Percentiles rank a stretch among this genome's conserved stretches.
Evolutionary conservation across 331 rosid genomes (phyloP).

Genomic region (Erythrophleum ivorense): DNA sequence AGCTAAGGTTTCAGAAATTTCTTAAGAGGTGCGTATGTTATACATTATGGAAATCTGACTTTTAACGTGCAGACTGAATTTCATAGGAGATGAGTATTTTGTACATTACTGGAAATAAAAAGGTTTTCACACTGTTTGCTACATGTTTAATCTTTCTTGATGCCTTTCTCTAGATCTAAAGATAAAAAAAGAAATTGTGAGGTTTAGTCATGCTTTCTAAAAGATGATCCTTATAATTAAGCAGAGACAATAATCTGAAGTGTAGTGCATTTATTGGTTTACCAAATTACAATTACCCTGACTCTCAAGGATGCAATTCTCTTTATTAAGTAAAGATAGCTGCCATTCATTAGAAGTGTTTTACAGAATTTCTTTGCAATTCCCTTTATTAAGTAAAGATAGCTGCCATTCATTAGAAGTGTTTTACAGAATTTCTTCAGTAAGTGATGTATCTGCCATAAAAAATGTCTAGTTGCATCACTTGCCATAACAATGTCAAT

Average conservation of each 20-base stretch:
- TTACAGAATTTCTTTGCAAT: no score
- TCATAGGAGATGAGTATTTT: background rate
- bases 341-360: no score
- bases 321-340: no score
- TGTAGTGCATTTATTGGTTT: background rate
- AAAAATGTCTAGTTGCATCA: no score
- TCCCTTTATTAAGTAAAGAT: no score
- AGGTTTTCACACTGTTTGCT: background rate
- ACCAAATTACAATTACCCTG: background rate
- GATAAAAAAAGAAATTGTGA: no score
- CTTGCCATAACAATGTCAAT: no score
- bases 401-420: no score
- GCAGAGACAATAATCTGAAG: background rate
- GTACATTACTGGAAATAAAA: background rate
- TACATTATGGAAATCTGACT: background rate
- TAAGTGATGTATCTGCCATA: no score
- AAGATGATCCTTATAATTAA: background rate
- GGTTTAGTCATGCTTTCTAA: no score
- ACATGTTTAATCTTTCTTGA: background rate
- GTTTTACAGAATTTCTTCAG: no score
- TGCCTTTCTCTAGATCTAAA: background rate
- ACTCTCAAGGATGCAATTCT: no score
- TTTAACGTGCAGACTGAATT: background rate
- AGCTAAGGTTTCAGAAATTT: background rate
- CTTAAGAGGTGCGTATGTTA: background rate